Percentiles rank a stretch among this genome's conserved stretches.
Conservation (phyloP, 106 monocot species). For the Phalaenopsis aphrodite region DNA sequence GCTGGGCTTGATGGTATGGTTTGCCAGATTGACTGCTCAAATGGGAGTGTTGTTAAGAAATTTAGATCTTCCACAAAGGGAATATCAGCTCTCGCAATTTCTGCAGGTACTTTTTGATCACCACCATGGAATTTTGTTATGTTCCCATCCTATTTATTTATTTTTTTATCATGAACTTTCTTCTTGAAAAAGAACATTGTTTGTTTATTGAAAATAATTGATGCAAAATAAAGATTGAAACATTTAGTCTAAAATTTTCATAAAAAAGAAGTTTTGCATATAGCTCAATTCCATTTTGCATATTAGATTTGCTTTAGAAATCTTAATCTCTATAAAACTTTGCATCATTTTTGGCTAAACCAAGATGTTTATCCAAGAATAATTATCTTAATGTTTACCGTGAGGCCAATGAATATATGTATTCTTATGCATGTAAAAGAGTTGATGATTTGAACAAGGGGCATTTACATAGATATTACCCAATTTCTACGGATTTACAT, state of each 20-base stretch:
- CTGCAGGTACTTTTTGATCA: conserved; percentile 51
- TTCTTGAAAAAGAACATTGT: background rate
- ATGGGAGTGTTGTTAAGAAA: conserved; percentile 46
- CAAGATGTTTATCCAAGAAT: too few species aligned
- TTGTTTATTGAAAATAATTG: background rate
- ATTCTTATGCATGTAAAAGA: too few species aligned
- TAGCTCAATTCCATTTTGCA: too few species aligned
- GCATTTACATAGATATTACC: too few species aligned
- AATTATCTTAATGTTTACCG: too few species aligned
- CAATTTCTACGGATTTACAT: too few species aligned
- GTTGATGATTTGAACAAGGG: too few species aligned
- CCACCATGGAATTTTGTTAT: background rate
- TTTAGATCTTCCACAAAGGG: conserved; percentile 65
- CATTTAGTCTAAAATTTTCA: background rate
- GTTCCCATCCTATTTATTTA: background rate
- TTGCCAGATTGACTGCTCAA: conserved; percentile 59
- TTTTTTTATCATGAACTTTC: background rate
- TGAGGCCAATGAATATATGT: too few species aligned
- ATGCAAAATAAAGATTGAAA: background rate
- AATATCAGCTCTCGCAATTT: conserved; percentile 62
- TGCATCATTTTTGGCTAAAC: too few species aligned
- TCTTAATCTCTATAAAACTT: too few species aligned
- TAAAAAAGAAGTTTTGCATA: too few species aligned
- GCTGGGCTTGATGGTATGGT: conserved; percentile 87
- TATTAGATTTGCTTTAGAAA: too few species aligned